Evolutionary conservation across 2,329 filamentous ascomycete genomes (phyloP), one percentile per base, ranked within the genome.

Genomic region (Aspergillus sp.): DNA sequence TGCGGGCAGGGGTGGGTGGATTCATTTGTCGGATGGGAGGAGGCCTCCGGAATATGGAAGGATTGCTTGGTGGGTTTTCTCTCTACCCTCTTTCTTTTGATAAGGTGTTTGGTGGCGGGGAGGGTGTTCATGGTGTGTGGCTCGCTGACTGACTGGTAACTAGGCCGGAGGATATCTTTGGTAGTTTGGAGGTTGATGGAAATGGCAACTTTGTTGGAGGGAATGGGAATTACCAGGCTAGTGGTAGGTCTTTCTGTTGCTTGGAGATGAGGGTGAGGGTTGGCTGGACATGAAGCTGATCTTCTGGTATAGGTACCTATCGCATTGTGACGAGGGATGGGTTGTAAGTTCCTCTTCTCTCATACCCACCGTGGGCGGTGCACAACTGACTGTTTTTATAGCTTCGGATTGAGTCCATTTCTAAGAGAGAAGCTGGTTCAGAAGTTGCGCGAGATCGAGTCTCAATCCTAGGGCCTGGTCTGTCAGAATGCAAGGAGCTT

Each of bases 91-190:
- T n/a, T n/a, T n/a, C n/a, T n/a, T n/a, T n/a, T n/a, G n/a, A n/a
- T n/a, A n/a, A n/a, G n/a, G n/a, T n/a, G n/a, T n/a, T n/a, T n/a
- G n/a, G n/a, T n/a, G n/a, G n/a, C n/a, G n/a, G n/a, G n/a, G n/a
- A n/a, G n/a, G n/a, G n/a, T n/a, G n/a, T n/a, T n/a, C n/a, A n/a
- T 26, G 12, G 10, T 22, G 22, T 29, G 16, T 16, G 9, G 6
- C 39, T 45, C 3, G 26, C 6, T 32, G 55, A 73, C 53, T 54
- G 3, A 29, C 26, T 29, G 14, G 29, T 42, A 5, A 22, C 29
- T 42, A 80, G 79, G 71, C 85, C 86, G 0, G 86, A 88, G 69
- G 86, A 88, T 73, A 88, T 88, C 53, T 85, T 88, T 68, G 86
- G 86, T 14, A 87, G 85, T 65, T 69, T 88, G 24, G 85, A 88